A percentile compares a stretch with the other conserved stretches of the same genome.
These are phyloP conservation scores for Candida anglica DNA, from an alignment of 805 yeast genomes.

Conservation along the genomic window DNA sequence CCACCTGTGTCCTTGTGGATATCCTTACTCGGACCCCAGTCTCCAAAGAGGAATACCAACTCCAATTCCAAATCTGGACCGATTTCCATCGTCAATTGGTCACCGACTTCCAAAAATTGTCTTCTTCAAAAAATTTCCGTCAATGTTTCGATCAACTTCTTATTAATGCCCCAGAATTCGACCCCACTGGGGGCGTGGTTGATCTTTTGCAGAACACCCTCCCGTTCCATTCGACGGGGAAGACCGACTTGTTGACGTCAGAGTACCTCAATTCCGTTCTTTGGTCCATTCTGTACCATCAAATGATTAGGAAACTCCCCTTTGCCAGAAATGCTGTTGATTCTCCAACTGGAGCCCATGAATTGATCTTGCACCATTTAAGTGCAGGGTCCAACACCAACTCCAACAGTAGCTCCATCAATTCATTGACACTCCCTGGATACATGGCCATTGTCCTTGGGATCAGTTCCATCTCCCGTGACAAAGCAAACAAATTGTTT, in stretches of 20 bases:
- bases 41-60: constrained; percentile 22
- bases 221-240: not conserved
- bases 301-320: too few species aligned
- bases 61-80: constrained; percentile 36
- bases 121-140: constrained; percentile 12
- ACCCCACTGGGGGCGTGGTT: constrained; percentile 8
- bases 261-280: not conserved
- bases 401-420: not conserved
- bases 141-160: constrained; percentile 22
- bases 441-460: constrained; percentile 36
- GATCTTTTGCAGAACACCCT: not conserved
- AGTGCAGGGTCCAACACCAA: too few species aligned
- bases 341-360: not conserved
- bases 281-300: not conserved
- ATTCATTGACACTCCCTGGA: constrained; percentile 22
- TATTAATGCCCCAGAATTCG: constrained; percentile 22
- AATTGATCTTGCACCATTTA: too few species aligned
- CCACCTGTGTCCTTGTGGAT: constrained; percentile 36
- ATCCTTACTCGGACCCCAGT: constrained; percentile 34
- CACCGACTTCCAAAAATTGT: constrained; percentile 14
- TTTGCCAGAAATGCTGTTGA: not conserved
- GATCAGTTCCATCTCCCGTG: constrained; percentile 16
- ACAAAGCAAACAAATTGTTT: constrained; percentile 23
- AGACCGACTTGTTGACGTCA: not conserved
- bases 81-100: constrained; percentile 20